These are phyloP conservation scores for Cucumis hystrix DNA, from an alignment of 306 rosid genomes.

Conservation along the genomic window DNA sequence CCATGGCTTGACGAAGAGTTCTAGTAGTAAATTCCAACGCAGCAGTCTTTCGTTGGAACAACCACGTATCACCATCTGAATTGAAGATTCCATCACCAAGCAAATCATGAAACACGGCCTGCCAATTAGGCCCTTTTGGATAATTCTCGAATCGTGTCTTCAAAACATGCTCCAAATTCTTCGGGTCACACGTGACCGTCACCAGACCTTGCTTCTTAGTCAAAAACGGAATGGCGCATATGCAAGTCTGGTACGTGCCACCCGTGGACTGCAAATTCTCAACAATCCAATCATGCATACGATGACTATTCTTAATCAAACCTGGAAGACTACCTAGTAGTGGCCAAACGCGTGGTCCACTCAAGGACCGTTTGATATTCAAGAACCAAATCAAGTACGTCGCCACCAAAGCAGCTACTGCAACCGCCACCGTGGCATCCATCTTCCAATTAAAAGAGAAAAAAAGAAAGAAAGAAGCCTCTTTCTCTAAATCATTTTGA, in stretches of 20 bases:
- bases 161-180: conserved; percentile 69
- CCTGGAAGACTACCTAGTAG: conserved; percentile 75
- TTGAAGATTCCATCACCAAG: conserved; percentile 85
- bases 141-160: conserved; percentile 75
- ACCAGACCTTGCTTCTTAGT: conserved; percentile 60
- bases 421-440: conserved; percentile 40
- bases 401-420: conserved; percentile 18
- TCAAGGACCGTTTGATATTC: conserved; percentile 26
- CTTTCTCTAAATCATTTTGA: background rate
- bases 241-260: conserved; percentile 93
- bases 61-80: conserved; percentile 82
- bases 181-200: conserved; percentile 90
- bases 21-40: conserved; percentile 86
- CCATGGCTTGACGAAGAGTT: conserved; percentile 92
- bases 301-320: conserved; percentile 39
- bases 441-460: background rate
- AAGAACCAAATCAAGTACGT: conserved; percentile 64
- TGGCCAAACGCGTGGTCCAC: conserved; percentile 93
- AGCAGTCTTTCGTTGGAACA: conserved; percentile 82
- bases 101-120: conserved; percentile 61
- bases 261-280: conserved; percentile 66
- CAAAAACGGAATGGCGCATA: conserved; percentile 47
- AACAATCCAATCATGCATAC: conserved; percentile 88
- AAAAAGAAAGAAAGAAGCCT: background rate
- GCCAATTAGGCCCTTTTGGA: conserved; percentile 93